Base-by-base conservation (phyloP, 805 yeast genomes). In the Blastobotrys terrestris region DNA sequence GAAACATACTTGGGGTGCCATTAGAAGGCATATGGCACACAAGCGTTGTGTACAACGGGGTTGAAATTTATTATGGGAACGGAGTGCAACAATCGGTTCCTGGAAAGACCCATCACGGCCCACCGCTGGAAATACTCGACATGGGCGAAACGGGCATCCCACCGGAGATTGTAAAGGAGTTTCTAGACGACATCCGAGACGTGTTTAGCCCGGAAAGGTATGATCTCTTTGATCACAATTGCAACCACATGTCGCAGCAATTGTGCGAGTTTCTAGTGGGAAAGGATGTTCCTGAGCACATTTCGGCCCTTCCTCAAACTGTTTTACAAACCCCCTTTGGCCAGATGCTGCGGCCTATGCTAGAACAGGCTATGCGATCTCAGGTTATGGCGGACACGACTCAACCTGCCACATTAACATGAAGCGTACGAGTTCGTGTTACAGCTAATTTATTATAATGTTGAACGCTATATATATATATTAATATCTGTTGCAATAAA, bases 1-100 rank as follows among this genome's bases (percentile, higher is more conserved):
- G 72, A 15, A 71, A 72, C 65, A 60, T 83, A 6, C 64, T 83
- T 1, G 88, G 87, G 56, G 63, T 48, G 69, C 63, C 41, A 41
- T 56, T 62, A 14, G 86, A 83, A 26, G 89, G 87, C 13, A 75
- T 83, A 4, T 84, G 83, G 72, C 89, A 83, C 63, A 83, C 87
- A 0, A 74, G 81, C 1, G 65, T 72, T 5, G 77, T 81, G 1
- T 72, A 77, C 16, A 71, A 74, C 58, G 76, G 73, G n/a, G 70
- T 69, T 49, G 89, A 83, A 59, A 72, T 76, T 57, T 83, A 75
- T 60, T 81, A 79, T 50, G 85, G 84, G 53, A 75, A 75, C 41
- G 87, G 87, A 14, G 79, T 84, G 45, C 69, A 73, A 39, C 71
- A 69, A 39, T 58, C 68, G 11, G 56, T 60, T 1, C 81, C 85